phyloP scores from a whole-genome alignment of 1,284 basidiomycete genomes.

The Pisolithus thermaeus region DNA sequence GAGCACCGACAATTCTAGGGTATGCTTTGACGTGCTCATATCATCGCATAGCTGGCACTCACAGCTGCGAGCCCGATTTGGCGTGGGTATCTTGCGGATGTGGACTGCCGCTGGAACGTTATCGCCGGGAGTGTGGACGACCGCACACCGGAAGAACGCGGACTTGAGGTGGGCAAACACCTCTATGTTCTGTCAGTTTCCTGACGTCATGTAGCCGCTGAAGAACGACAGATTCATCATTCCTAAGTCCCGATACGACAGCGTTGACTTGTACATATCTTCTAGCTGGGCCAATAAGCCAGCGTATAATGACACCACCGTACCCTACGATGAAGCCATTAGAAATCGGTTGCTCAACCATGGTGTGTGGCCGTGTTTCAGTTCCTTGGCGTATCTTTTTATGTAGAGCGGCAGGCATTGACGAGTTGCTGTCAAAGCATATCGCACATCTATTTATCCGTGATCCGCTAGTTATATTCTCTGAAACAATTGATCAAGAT shows the following conservation, averaged over 20 bases:
- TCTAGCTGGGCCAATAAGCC: slow-evolving; percentile 82
- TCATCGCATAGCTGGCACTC: slow-evolving; percentile 67
- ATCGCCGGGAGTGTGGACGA: slow-evolving; percentile 97
- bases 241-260: slow-evolving; percentile 96
- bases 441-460: slow-evolving; percentile 96
- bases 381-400: background rate
- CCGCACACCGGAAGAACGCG: slow-evolving; percentile 91
- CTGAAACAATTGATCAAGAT: slow-evolving; percentile 91
- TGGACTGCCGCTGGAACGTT: slow-evolving; percentile 98
- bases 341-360: slow-evolving; percentile 66
- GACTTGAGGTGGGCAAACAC: slow-evolving; percentile 56
- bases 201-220: slow-evolving; percentile 52
- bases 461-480: slow-evolving; percentile 94
- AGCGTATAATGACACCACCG: slow-evolving; percentile 87
- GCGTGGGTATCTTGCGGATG: slow-evolving; percentile 92
- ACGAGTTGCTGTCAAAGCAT: slow-evolving; percentile 85
- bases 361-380: slow-evolving; percentile 40
- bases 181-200: slow-evolving; percentile 8
- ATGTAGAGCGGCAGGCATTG: slow-evolving; percentile 58
- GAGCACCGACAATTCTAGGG: slow-evolving; percentile 14
- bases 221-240: slow-evolving; percentile 71
- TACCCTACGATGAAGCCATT: slow-evolving; percentile 76
- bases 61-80: slow-evolving; percentile 93
- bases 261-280: slow-evolving; percentile 92
- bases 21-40: slow-evolving; percentile 6